Evolutionary conservation across 805 yeast genomes (phyloP).

Genomic region (Candida nitratophila): DNA sequence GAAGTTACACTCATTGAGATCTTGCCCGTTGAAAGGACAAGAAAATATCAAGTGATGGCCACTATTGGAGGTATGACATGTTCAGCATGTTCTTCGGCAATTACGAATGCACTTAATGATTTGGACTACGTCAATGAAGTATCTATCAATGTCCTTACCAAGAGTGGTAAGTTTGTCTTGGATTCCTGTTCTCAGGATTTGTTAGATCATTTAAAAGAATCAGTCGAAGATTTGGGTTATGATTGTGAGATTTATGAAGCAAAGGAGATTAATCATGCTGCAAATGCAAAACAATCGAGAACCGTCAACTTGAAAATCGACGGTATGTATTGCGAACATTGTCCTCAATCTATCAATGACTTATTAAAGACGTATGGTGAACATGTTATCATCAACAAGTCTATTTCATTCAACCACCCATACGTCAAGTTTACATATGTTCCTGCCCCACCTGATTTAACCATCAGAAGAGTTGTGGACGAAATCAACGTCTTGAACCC

Average conservation of each 20-base stretch:
- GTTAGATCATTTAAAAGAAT: constrained; percentile 35
- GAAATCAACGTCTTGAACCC: constrained; percentile 40
- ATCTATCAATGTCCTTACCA: constrained; percentile 51
- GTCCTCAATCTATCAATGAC: constrained; percentile 51
- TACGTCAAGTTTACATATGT: constrained; percentile 57
- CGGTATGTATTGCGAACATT: constrained; percentile 68
- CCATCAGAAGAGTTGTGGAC: constrained; percentile 48
- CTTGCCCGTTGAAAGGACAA: constrained; percentile 46
- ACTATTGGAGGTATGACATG: constrained; percentile 71
- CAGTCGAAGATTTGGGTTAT: constrained; percentile 63
- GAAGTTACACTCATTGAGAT: constrained; percentile 50
- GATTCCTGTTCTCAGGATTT: constrained; percentile 31
- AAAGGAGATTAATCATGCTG: constrained; percentile 37
- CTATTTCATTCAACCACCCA: constrained; percentile 49
- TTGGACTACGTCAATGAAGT: constrained; percentile 47
- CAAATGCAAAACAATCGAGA: constrained; percentile 44
- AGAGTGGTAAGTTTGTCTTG: constrained; percentile 55
- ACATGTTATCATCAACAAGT: constrained; percentile 48
- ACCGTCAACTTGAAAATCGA: constrained; percentile 47
- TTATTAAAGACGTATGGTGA: constrained; percentile 48
- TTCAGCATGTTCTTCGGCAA: constrained; percentile 56
- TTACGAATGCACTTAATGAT: constrained; percentile 37
- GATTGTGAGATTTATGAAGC: constrained; percentile 44
- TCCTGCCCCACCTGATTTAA: constrained; percentile 47
- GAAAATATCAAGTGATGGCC: constrained; percentile 47